Base-by-base conservation (phyloP, 305 asterid species). In the Plantago lanceolata region DNA sequence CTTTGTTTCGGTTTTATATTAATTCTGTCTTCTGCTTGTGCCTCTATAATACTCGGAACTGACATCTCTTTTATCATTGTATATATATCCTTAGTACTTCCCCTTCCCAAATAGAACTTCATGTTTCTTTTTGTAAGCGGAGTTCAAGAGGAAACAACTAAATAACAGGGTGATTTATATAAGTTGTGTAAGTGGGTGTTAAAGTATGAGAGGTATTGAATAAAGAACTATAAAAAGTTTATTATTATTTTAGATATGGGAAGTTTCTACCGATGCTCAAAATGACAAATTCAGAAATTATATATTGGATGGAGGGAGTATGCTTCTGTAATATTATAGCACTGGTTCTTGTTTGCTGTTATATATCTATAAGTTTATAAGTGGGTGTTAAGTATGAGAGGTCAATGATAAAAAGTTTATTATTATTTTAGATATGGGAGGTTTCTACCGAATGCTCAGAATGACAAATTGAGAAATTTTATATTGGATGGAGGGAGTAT, bases 1-100 rank as follows among this genome's bases (percentile, higher is more conserved):
- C 48, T 35, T 63, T 58, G 15, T 61, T 50, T 6, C 33, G 5
- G 37, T 54, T 63, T 59, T 19, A n/a, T 28, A 48, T 49, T 26
- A 31, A 49, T 63, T 66, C 7, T 52, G 26, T 33, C 21, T 2
- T 57, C 50, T 51, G 57, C 45, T 12, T 40, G 45, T 40, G 15
- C 45, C 45, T 9, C 45, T 40, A 12, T 4, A 40, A 9, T 40
- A 11, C 13, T 40, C 15, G 9, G 45, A 12, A 40, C 45, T 40
- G 45, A 40, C 13, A 40, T 15, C 45, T 40, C 14, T 40, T 12
- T 11, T 40, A 12, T 40, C 40, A 40, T 40, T 9, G 9, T 40
- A 11, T 40, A 40, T 40, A 11, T 40, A 40, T 40, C 15, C 15
- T 0, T 40, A 40, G 45, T 40, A 40, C 45, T 11, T 15, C 45